Conservation (phyloP, 2,329 filamentous ascomycete species). For the Leptographium lundbergii region DNA sequence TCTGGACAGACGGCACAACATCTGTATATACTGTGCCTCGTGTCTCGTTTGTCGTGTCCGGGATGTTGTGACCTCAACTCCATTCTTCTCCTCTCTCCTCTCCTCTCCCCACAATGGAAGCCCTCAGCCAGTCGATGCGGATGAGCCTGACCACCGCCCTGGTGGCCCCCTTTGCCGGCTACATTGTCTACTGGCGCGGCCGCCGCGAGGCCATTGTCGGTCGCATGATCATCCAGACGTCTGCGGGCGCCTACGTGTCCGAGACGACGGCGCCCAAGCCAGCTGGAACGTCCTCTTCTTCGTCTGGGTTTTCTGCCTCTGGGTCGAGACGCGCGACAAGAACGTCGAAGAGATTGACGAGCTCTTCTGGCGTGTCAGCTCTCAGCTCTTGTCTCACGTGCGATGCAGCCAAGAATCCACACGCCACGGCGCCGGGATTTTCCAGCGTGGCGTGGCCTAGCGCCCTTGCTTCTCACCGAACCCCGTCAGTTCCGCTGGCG, state of each 20-base stretch:
- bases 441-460: background rate
- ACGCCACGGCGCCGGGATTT: background rate
- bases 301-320: constrained; percentile 31
- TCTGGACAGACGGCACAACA: too few relatives aligned
- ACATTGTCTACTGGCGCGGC: constrained; percentile 15
- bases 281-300: constrained; percentile 26
- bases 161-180: constrained; percentile 12
- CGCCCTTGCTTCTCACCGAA: background rate
- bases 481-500: too few relatives aligned
- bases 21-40: background rate
- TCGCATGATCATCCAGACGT: constrained; percentile 14
- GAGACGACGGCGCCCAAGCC: constrained; percentile 12
- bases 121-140: constrained; percentile 3
- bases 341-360: constrained; percentile 25
- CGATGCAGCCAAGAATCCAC: background rate
- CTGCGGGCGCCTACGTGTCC: constrained; percentile 9
- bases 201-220: constrained; percentile 13
- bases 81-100: background rate
- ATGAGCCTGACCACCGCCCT: constrained; percentile 12
- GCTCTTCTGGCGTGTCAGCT: constrained; percentile 26
- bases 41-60: too few relatives aligned
- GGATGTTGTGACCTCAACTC: too few relatives aligned
- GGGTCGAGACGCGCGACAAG: constrained; percentile 29
- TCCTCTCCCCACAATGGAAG: background rate
- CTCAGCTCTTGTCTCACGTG: background rate